These are phyloP conservation scores for Penicillium goetzii DNA, from an alignment of 495 filamentous ascomycete genomes.

Conservation along the genomic window DNA sequence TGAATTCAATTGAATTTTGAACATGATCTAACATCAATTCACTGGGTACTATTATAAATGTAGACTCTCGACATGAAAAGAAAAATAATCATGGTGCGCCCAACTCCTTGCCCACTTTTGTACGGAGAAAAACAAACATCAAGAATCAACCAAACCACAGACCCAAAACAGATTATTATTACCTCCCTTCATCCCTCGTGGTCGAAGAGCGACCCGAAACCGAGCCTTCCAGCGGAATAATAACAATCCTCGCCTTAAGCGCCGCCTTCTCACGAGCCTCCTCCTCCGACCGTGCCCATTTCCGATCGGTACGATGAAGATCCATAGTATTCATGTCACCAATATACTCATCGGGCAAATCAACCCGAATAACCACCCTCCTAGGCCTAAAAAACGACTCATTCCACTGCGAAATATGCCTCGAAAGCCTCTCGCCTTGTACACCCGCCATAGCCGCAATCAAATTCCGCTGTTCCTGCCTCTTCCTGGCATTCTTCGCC, in stretches of 20 bases:
- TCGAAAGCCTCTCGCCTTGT: constrained; percentile 19
- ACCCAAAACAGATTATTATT: neutral
- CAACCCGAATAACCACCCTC: constrained; percentile 42
- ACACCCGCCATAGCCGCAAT: constrained; percentile 24
- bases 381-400: constrained; percentile 37
- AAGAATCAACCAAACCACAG: neutral
- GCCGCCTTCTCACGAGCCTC: constrained; percentile 28
- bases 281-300: neutral
- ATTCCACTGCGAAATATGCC: constrained; percentile 40
- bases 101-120: neutral
- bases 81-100: neutral
- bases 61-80: neutral
- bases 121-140: neutral
- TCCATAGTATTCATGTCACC: constrained; percentile 34
- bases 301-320: constrained; percentile 15
- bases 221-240: constrained; percentile 33
- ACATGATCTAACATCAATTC: neutral
- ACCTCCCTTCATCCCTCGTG: neutral
- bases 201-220: constrained; percentile 3
- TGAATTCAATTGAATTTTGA: neutral
- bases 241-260: constrained; percentile 38
- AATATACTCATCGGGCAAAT: constrained; percentile 38
- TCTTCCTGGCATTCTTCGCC: constrained; percentile 20
- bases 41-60: neutral
- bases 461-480: constrained; percentile 38